These are phyloP conservation scores for Hypomontagnella submonticulosa DNA, from an alignment of 495 filamentous ascomycete genomes.

Conservation along the genomic window DNA sequence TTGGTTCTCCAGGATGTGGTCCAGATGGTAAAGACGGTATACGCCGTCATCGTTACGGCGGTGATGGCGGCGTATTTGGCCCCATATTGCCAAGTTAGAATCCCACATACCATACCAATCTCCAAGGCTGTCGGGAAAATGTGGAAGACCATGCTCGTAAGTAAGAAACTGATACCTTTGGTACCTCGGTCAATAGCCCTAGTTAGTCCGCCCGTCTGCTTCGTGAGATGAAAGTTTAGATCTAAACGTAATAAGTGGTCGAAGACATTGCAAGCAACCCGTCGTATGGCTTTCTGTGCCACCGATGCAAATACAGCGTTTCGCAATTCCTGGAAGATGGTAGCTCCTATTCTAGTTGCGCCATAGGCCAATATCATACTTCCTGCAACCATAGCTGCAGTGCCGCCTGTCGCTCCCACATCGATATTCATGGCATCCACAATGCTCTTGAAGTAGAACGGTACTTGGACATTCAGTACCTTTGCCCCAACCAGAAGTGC, in stretches of 20 bases:
- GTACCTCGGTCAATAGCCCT: slow-evolving; percentile 96
- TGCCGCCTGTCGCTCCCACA: slow-evolving; percentile 82
- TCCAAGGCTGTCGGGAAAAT: slow-evolving; percentile 93
- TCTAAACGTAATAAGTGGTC: slow-evolving; percentile 89
- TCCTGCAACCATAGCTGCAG: slow-evolving; percentile 87
- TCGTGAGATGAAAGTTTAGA: slow-evolving; percentile 90
- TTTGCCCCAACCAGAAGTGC: slow-evolving; percentile 89
- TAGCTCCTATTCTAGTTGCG: slow-evolving; percentile 84
- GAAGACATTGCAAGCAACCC: slow-evolving; percentile 91
- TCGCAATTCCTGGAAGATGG: slow-evolving; percentile 87
- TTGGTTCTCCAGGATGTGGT: slow-evolving; percentile 98
- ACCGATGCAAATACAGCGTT: slow-evolving; percentile 98
- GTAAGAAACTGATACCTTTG: slow-evolving; percentile 95
- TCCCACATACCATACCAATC: slow-evolving; percentile 94
- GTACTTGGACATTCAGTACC: slow-evolving; percentile 95
- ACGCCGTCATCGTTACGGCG: slow-evolving; percentile 87
- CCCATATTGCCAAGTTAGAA: slow-evolving; percentile 93
- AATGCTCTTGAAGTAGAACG: slow-evolving; percentile 98
- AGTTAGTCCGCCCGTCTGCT: slow-evolving; percentile 94
- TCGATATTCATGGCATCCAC: slow-evolving; percentile 98
- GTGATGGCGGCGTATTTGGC: slow-evolving; percentile 92
- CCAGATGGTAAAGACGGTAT: slow-evolving; percentile 92
- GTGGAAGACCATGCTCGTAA: slow-evolving; percentile 99
- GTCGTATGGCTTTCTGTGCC: slow-evolving; percentile 93
- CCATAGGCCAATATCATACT: slow-evolving; percentile 94